Conservation (phyloP, 1,284 basidiomycete genomes). For the Leccinum pachyderme region DNA sequence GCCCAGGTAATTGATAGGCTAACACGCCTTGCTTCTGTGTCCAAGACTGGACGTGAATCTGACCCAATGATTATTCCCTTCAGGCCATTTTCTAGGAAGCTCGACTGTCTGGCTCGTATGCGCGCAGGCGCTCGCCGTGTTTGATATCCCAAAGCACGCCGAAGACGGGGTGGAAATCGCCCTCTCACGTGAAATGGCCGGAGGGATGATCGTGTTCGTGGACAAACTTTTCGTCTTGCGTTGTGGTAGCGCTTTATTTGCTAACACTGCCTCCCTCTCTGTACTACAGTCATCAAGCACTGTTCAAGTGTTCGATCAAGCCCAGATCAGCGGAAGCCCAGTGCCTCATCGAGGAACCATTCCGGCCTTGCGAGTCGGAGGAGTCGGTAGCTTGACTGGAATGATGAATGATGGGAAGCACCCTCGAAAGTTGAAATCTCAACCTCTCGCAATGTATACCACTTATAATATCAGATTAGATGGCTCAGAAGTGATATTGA, state of each 20-base stretch:
- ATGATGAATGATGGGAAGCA: no score
- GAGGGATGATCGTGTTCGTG: slow-evolving; percentile 13
- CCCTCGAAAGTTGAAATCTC: no score
- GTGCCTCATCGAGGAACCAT: no score
- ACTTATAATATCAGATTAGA: no score
- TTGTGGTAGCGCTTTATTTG: not conserved
- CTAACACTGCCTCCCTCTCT: not conserved
- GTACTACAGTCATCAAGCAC: slow-evolving; percentile 46
- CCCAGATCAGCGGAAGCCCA: slow-evolving; percentile 48
- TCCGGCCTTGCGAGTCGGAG: no score
- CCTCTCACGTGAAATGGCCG: slow-evolving; percentile 15
- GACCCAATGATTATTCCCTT: not conserved
- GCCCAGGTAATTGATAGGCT: slow-evolving; percentile 11
- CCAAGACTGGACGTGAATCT: not conserved
- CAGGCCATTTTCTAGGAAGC: slow-evolving; percentile 18
- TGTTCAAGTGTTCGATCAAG: slow-evolving; percentile 54
- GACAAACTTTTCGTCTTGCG: not conserved
- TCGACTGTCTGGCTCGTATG: slow-evolving; percentile 19
- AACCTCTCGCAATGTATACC: no score
- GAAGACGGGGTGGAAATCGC: slow-evolving; percentile 22
- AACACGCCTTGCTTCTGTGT: not conserved
- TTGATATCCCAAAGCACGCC: slow-evolving; percentile 20
- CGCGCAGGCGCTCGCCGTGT: slow-evolving; percentile 18
- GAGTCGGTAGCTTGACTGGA: no score
- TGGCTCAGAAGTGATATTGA: no score